These are phyloP conservation scores for Chlorella vulgaris DNA, from an alignment of 139 green algal species.

Conservation along the genomic window DNA sequence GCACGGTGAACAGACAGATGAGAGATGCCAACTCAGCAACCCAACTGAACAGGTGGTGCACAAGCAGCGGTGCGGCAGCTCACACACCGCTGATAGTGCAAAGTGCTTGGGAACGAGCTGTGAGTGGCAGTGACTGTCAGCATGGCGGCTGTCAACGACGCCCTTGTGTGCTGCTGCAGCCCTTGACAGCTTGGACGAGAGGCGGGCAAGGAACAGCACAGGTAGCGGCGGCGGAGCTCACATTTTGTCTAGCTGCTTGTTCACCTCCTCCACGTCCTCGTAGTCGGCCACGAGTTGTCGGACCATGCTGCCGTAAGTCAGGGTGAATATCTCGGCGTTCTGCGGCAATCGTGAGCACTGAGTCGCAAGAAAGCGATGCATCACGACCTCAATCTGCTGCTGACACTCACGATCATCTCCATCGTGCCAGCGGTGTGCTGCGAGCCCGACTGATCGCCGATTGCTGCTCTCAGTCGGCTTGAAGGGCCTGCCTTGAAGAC, in stretches of 20 bases:
- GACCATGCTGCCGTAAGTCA: constrained; percentile 98
- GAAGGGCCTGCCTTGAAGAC: no score
- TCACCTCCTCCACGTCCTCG: constrained; percentile 94
- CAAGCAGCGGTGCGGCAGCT: no score
- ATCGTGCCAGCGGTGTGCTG: background rate
- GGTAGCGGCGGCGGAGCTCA: constrained; percentile 38
- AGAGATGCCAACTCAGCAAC: background rate
- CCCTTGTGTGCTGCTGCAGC: no score
- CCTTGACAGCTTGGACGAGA: background rate
- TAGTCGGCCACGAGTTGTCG: constrained; percentile 93
- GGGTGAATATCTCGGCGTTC: constrained; percentile 95
- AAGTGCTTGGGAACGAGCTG: no score
- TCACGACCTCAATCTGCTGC: no score
- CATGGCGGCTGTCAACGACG: no score
- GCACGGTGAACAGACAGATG: background rate
- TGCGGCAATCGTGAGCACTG: constrained; percentile 41
- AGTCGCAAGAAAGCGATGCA: no score
- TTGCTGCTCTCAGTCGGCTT: no score
- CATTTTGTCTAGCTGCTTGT: constrained; percentile 97
- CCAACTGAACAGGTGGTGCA: background rate
- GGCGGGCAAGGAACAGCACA: background rate
- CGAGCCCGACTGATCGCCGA: background rate
- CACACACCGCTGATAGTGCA: no score
- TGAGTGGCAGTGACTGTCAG: no score
- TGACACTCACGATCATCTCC: background rate